Evolutionary conservation across 208 protist genomes (phyloP).

Genomic region (Blechomonas ayalai): DNA sequence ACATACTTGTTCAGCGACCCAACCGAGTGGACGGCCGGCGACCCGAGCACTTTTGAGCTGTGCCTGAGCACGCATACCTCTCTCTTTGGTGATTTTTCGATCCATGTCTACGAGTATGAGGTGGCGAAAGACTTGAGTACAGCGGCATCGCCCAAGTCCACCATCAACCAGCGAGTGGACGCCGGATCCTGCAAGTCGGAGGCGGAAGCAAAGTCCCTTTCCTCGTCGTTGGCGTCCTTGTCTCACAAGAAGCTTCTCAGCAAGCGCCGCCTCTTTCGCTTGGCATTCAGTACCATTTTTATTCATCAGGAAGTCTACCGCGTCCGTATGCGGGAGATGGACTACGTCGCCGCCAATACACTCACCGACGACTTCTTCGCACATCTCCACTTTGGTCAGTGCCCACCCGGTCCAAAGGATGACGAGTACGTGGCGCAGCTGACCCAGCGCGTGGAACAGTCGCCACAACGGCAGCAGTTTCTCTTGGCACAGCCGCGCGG

Average conservation of each 20-base stretch:
- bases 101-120: slow-evolving; percentile 49
- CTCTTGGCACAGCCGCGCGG: slow-evolving; percentile 7
- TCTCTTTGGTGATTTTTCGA: slow-evolving; percentile 69
- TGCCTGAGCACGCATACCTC: slow-evolving; percentile 36
- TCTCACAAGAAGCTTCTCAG: slow-evolving; percentile 1
- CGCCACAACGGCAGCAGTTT: slow-evolving; percentile 44
- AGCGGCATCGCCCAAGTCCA: not conserved
- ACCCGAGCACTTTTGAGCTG: slow-evolving; percentile 21
- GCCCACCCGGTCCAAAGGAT: slow-evolving; percentile 17
- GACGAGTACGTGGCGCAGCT: slow-evolving; percentile 42
- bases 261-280: slow-evolving; percentile 44
- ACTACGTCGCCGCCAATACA: slow-evolving; percentile 39
- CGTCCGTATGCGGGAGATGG: slow-evolving; percentile 57
- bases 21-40: slow-evolving; percentile 27
- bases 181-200: slow-evolving; percentile 1
- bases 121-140: slow-evolving; percentile 4
- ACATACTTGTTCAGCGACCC: slow-evolving; percentile 48
- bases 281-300: slow-evolving; percentile 80
- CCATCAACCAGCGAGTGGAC: too few species aligned
- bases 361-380: slow-evolving; percentile 64
- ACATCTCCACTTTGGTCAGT: slow-evolving; percentile 46
- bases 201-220: slow-evolving; percentile 1
- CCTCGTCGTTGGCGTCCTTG: too few species aligned
- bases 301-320: slow-evolving; percentile 47
- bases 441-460: slow-evolving; percentile 53